A percentile compares a stretch with the other conserved stretches of the same genome.
phyloP scores from a whole-genome alignment of 306 rosid species.

The Rosa chinensis region DNA sequence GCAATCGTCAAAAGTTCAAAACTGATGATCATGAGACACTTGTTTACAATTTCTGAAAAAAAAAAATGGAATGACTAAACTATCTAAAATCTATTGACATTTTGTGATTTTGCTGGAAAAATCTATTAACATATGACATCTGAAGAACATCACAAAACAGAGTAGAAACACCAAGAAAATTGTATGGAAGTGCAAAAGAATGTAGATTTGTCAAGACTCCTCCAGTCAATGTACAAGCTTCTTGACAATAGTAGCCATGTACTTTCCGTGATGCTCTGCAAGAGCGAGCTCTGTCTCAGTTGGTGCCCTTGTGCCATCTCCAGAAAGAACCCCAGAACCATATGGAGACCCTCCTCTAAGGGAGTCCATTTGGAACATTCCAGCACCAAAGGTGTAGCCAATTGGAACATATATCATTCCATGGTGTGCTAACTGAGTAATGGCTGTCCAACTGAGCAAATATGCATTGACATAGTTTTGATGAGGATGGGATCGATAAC shows the following conservation, averaged over 20 bases:
- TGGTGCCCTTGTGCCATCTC: conserved; percentile 67
- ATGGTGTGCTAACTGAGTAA: conserved; percentile 76
- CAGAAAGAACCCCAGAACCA: conserved; percentile 71
- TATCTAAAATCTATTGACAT: conserved; percentile 5
- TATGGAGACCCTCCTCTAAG: conserved; percentile 79
- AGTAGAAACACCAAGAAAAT: neutral
- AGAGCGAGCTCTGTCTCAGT: conserved; percentile 57
- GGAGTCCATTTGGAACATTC: conserved; percentile 61
- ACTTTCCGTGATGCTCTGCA: conserved; percentile 72
- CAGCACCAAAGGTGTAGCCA: conserved; percentile 71
- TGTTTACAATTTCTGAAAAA: neutral
- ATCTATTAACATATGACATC: conserved; percentile 28
- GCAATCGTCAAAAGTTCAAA: conserved; percentile 10
- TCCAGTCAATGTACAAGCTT: conserved; percentile 29
- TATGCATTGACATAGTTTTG: neutral
- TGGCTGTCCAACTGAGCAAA: conserved; percentile 76
- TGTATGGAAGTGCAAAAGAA: conserved; percentile 9
- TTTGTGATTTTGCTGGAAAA: neutral
- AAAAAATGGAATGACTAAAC: neutral
- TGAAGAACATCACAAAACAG: conserved; percentile 20
- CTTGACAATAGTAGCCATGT: conserved; percentile 71
- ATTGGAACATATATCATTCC: conserved; percentile 85
- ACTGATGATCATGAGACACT: neutral
- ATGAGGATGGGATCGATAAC: neutral
- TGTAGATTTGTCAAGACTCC: neutral